phyloP scores from a whole-genome alignment of 176 grass and related monocot genomes.

The Bromus sterilis region DNA sequence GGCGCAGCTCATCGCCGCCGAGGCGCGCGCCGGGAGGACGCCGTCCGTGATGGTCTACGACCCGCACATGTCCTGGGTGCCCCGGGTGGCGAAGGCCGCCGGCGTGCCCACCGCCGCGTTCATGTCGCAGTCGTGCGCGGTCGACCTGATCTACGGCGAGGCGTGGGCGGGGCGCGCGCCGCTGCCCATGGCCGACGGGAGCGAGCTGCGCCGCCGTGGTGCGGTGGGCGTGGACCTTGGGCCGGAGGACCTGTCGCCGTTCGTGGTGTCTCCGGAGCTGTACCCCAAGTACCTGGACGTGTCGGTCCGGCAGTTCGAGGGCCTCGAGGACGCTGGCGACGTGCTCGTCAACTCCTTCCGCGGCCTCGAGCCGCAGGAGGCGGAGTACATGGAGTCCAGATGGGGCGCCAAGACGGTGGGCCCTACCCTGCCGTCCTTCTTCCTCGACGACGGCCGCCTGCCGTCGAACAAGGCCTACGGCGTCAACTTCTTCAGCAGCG shows the following conservation, averaged over 20 bases:
- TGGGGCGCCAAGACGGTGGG: constrained; percentile 35
- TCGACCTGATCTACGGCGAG: constrained; percentile 21
- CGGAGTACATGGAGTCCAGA: constrained; percentile 11
- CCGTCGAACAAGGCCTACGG: constrained; percentile 23
- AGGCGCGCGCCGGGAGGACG: neutral
- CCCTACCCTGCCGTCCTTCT: constrained; percentile 20
- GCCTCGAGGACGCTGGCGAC: neutral
- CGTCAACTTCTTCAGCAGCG: constrained; percentile 6
- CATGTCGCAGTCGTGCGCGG: neutral
- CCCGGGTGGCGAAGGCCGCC: neutral
- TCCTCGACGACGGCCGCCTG: constrained; percentile 13
- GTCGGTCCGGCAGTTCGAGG: neutral
- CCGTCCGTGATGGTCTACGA: constrained; percentile 28
- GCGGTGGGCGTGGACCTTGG: neutral
- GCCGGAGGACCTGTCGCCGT: constrained; percentile 10
- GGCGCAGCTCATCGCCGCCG: neutral
- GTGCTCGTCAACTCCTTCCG: constrained; percentile 25
- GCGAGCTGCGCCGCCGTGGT: neutral
- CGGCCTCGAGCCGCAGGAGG: constrained; percentile 31
- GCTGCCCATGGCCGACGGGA: constrained; percentile 4
- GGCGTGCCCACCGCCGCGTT: neutral
- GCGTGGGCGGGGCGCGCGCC: neutral
- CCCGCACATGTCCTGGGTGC: constrained; percentile 9
- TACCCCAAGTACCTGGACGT: neutral
- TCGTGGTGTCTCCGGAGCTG: neutral